phyloP scores from a whole-genome alignment of 176 grass and related monocot genomes.

The Aegilops tauschii region DNA sequence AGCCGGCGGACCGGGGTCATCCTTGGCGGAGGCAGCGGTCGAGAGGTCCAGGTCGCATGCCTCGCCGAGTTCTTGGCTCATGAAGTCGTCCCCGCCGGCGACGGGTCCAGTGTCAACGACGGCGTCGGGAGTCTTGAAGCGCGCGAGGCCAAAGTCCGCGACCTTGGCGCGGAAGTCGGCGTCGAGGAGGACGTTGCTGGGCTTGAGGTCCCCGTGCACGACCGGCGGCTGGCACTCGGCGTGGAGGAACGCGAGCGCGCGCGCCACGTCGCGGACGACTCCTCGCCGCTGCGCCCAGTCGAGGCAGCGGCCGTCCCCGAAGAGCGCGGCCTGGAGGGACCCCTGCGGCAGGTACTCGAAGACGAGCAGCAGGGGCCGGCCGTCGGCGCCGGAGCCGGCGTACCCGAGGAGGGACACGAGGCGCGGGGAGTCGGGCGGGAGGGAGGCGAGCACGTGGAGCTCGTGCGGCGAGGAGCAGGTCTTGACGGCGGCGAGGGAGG shows the following conservation, averaged over 20 bases:
- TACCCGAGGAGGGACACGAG: slow-evolving; percentile 58
- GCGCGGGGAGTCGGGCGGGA: slow-evolving; percentile 31
- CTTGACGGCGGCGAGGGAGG: slow-evolving; percentile 46
- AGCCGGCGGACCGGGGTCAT: slow-evolving; percentile 8
- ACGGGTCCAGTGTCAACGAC: neutral
- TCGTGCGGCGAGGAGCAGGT: slow-evolving; percentile 48
- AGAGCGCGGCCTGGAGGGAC: slow-evolving; percentile 63
- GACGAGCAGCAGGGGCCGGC: slow-evolving; percentile 45
- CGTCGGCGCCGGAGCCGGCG: slow-evolving; percentile 7
- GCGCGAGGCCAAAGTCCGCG: slow-evolving; percentile 81
- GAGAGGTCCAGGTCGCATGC: slow-evolving; percentile 32
- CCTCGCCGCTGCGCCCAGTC: slow-evolving; percentile 51
- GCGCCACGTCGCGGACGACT: slow-evolving; percentile 59
- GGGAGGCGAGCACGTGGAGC: slow-evolving; percentile 29
- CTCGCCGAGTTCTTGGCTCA: slow-evolving; percentile 85
- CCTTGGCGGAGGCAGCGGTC: neutral
- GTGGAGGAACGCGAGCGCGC: slow-evolving; percentile 74
- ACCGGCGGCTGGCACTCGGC: slow-evolving; percentile 64
- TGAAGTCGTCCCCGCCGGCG: slow-evolving; percentile 41
- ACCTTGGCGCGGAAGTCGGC: slow-evolving; percentile 67
- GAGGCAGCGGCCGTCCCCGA: slow-evolving; percentile 28
- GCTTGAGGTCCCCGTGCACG: slow-evolving; percentile 91
- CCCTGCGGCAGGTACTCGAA: slow-evolving; percentile 73
- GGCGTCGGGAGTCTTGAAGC: slow-evolving; percentile 54
- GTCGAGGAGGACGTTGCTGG: slow-evolving; percentile 82